Evolutionary conservation across 495 filamentous ascomycete genomes (phyloP).

Genomic region (Lepidopterella palustris): DNA sequence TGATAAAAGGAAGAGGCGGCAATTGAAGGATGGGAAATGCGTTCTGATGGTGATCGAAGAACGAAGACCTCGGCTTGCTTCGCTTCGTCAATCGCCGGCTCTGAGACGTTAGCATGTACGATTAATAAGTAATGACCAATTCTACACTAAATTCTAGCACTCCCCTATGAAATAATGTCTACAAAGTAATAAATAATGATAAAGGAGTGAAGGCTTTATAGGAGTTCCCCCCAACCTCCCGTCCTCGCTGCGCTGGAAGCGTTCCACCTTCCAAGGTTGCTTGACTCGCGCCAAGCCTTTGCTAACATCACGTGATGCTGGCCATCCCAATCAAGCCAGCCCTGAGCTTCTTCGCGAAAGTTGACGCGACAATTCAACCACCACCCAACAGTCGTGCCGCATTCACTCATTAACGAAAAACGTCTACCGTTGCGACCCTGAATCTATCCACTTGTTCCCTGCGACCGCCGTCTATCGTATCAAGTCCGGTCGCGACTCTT

Average conservation of each 20-base stretch:
- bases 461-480: neutral
- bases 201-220: too few species aligned
- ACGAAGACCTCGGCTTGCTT: slow-evolving; percentile 3
- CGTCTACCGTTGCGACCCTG: neutral
- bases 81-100: neutral
- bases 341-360: neutral
- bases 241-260: neutral
- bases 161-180: too few species aligned
- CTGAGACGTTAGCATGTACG: too few species aligned
- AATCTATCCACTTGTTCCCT: neutral
- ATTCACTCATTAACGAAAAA: neutral
- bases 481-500: slow-evolving; percentile 2
- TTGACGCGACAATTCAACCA: slow-evolving; percentile 1
- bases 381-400: neutral
- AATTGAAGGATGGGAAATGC: neutral
- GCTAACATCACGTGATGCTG: neutral
- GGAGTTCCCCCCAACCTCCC: neutral
- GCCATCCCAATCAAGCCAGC: neutral
- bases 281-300: neutral
- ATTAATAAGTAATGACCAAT: too few species aligned
- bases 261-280: neutral
- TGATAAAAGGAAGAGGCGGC: neutral
- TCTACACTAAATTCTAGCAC: too few species aligned
- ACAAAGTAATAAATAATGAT: too few species aligned
- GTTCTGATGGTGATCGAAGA: slow-evolving; percentile 3